Evolutionary conservation across 257 asterid genomes (phyloP), one percentile per base, ranked within the genome.

Genomic region (Nemophila menziesii): DNA sequence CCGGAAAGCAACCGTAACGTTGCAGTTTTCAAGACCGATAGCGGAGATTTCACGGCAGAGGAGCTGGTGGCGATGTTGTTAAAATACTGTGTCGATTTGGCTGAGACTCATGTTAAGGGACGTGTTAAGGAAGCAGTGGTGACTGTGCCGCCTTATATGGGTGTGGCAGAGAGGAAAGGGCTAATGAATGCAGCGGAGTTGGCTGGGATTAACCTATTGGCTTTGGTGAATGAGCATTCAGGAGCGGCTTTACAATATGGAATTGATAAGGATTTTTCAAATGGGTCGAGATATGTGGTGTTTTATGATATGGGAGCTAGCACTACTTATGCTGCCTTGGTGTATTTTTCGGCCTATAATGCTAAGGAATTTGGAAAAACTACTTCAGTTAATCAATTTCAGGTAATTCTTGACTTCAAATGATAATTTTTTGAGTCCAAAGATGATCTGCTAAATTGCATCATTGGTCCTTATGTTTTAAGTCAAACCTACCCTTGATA

Each of bases 191-290:
- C 94, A n/a, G 96, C 96, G 11, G 89, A 82, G 65, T 75, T 90
- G 83, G 93, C 83, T 1, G 96, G 94, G 59, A 56, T 85, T 48
- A 90, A 90, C 73, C 96, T 85, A 42, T 57, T 90, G 63, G 79
- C 98, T 24, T 62, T 90, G 71, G 71, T 90, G 58, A 81, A 85
- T 55, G 98, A 90, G 68, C 93, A 90, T 61, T 72, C 93, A 0
- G 94, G 96, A 4, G 96, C 94, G 21, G 96, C 98, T n/a, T 53
- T 90, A 75, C 98, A 90, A 72, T 90, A 90, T 44, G 96, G 98
- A 55, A 90, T 90, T 58, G 96, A 90, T 64, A 90, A 90, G 68
- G 96, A 85, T 67, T 90, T 90, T 48, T 66, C 92, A 0, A 76
- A 90, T 38, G 96, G 79, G 29, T 74, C 98, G 11, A 71, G 92